Percentiles rank a stretch among this genome's conserved stretches.
Evolutionary conservation across 441 rosid species (phyloP).

Genomic region (Dalechampia spathulata): DNA sequence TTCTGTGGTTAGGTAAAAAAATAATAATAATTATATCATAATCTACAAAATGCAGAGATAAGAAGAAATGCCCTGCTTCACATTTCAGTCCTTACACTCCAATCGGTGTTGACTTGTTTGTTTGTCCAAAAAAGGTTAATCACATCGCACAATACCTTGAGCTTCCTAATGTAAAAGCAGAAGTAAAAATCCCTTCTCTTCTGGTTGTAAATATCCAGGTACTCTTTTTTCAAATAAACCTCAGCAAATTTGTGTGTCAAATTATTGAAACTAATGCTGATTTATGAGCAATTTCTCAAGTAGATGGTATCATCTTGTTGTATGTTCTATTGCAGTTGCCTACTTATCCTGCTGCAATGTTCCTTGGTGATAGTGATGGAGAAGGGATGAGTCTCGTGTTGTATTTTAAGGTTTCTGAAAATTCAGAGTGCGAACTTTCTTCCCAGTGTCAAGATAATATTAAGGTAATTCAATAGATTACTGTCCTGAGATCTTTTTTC

Average conservation of each 20-base stretch:
- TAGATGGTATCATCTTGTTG: conserved; percentile 5
- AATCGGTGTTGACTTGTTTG: conserved; percentile 69
- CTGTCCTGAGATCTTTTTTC: neutral
- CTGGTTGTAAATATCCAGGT: conserved; percentile 90
- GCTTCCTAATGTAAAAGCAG: conserved; percentile 59
- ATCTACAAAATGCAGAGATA: conserved; percentile 56
- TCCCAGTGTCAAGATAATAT: conserved; percentile 56
- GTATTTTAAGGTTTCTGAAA: conserved; percentile 65
- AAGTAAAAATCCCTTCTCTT: conserved; percentile 65
- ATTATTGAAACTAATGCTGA: neutral
- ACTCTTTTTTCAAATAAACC: neutral
- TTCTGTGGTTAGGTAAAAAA: neutral
- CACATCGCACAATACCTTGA: conserved; percentile 86
- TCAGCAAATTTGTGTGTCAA: neutral
- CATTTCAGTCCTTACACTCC: conserved; percentile 54
- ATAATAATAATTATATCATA: conserved; percentile 22
- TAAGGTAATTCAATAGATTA: conserved; percentile 40
- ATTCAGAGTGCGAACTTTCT: conserved; percentile 50
- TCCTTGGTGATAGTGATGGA: conserved; percentile 79
- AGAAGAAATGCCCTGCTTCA: conserved; percentile 64
- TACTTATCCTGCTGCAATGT: conserved; percentile 86
- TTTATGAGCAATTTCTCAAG: neutral
- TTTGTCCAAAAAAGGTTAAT: conserved; percentile 71
- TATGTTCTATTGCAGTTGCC: conserved; percentile 54
- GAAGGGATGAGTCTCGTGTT: conserved; percentile 94